Evolutionary conservation across 257 asterid genomes (phyloP).

Genomic region (Penstemon barbatus): DNA sequence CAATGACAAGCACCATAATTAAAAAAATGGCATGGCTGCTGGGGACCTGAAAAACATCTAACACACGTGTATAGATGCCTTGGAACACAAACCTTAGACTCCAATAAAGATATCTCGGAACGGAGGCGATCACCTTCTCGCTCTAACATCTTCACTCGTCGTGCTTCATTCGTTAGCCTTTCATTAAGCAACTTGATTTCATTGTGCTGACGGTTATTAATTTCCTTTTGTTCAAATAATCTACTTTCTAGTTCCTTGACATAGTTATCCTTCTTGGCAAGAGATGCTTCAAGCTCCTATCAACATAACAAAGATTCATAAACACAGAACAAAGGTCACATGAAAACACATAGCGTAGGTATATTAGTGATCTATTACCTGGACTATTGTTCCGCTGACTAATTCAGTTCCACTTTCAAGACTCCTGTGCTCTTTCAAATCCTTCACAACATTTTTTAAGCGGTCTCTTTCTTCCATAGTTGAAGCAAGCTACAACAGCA

Average conservation of each 20-base stretch:
- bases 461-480: constrained; percentile 70
- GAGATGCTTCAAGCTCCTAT: constrained; percentile 86
- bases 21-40: background rate
- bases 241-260: constrained; percentile 68
- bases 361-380: constrained; percentile 42
- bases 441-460: constrained; percentile 48
- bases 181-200: constrained; percentile 80
- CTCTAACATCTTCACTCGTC: constrained; percentile 84
- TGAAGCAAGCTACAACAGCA: constrained; percentile 58
- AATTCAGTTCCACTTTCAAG: constrained; percentile 56
- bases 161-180: constrained; percentile 70
- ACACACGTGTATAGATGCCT: constrained; percentile 11
- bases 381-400: constrained; percentile 50
- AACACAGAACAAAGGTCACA: constrained; percentile 16
- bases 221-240: constrained; percentile 58
- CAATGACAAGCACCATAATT: constrained; percentile 19
- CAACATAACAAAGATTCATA: constrained; percentile 29
- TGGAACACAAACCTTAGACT: constrained; percentile 77
- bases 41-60: constrained; percentile 22
- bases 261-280: constrained; percentile 70
- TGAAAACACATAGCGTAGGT: constrained; percentile 8
- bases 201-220: constrained; percentile 57
- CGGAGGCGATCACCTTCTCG: constrained; percentile 88
- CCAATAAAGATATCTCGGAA: constrained; percentile 89
- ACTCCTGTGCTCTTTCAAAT: constrained; percentile 49